Percentiles rank a stretch among this genome's conserved stretches.
phyloP scores from a whole-genome alignment of 331 rosid genomes.

The Malus hybrid region DNA sequence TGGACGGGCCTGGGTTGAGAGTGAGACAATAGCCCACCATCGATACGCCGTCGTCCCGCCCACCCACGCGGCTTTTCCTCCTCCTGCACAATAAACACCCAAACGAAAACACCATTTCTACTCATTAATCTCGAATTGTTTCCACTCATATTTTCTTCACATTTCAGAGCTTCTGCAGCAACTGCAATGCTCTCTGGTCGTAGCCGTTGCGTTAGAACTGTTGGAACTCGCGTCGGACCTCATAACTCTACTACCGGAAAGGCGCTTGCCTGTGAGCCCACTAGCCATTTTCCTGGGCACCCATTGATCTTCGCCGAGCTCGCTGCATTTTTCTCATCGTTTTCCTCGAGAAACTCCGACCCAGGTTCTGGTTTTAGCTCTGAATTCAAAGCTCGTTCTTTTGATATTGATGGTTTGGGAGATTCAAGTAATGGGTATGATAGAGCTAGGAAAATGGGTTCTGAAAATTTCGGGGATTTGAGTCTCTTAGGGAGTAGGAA shows the following conservation, averaged over 20 bases:
- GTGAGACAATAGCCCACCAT: neutral
- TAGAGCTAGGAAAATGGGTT: slow-evolving; percentile 28
- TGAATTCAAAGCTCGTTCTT: slow-evolving; percentile 12
- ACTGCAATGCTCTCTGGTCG: neutral
- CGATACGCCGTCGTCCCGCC: neutral
- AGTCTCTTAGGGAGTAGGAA: slow-evolving; percentile 20
- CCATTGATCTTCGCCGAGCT: slow-evolving; percentile 11
- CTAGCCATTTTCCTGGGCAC: slow-evolving; percentile 9
- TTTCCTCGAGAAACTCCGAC: slow-evolving; percentile 17
- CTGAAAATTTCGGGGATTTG: slow-evolving; percentile 20
- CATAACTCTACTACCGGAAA: too few relatives aligned
- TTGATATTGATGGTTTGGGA: slow-evolving; percentile 13
- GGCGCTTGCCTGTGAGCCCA: slow-evolving; percentile 10
- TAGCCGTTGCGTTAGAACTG: neutral
- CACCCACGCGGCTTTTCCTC: neutral
- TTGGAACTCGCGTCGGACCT: neutral
- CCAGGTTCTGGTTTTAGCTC: slow-evolving; percentile 18
- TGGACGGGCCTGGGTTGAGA: neutral
- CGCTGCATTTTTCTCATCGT: slow-evolving; percentile 17
- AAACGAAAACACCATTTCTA: neutral
- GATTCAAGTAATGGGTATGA: slow-evolving; percentile 12
- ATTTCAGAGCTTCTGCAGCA: neutral
- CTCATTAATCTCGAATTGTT: neutral
- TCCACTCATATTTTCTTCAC: neutral
- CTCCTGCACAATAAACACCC: neutral